phyloP scores from a whole-genome alignment of 768 basidiomycete species.

The Psilocybe subaeruginosa region DNA sequence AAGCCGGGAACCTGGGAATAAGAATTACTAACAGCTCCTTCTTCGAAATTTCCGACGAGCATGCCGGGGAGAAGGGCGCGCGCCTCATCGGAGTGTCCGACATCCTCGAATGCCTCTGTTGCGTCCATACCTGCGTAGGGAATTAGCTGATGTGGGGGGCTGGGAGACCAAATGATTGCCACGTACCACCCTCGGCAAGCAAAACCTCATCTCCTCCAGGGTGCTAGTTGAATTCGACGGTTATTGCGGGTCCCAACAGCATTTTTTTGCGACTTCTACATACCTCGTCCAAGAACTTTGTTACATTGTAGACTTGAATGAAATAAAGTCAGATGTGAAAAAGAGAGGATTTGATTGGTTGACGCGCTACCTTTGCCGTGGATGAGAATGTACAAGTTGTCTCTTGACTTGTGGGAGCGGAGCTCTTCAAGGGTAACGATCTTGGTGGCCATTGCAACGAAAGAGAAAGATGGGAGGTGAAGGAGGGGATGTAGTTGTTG shows the following conservation, averaged over 20 bases:
- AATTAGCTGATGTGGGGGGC: constrained; percentile 13
- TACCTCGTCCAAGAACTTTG: constrained; percentile 96
- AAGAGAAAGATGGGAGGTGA: constrained; percentile 19
- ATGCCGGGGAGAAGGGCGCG: constrained; percentile 80
- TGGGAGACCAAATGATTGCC: constrained; percentile 21
- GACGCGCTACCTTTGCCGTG: constrained; percentile 75
- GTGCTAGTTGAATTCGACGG: constrained; percentile 48
- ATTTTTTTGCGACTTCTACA: neutral
- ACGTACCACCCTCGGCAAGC: constrained; percentile 86
- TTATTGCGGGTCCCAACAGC: neutral
- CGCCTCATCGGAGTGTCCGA: constrained; percentile 98
- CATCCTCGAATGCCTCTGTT: constrained; percentile 98
- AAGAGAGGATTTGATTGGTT: constrained; percentile 37
- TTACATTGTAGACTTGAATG: constrained; percentile 83
- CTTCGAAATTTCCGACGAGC: constrained; percentile 82
- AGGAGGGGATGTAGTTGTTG: constrained; percentile 25
- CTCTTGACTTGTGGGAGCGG: constrained; percentile 73
- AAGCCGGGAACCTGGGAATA: constrained; percentile 1
- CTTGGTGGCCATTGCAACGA: constrained; percentile 49
- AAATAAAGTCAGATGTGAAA: constrained; percentile 32
- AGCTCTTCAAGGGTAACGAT: constrained; percentile 75
- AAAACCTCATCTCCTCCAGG: constrained; percentile 99
- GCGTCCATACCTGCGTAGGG: constrained; percentile 80
- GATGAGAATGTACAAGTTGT: constrained; percentile 80
- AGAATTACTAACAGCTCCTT: constrained; percentile 54